Conservation (phyloP, 192 early-diverging fungal genomes). For the Coemansia sp. region DNA sequence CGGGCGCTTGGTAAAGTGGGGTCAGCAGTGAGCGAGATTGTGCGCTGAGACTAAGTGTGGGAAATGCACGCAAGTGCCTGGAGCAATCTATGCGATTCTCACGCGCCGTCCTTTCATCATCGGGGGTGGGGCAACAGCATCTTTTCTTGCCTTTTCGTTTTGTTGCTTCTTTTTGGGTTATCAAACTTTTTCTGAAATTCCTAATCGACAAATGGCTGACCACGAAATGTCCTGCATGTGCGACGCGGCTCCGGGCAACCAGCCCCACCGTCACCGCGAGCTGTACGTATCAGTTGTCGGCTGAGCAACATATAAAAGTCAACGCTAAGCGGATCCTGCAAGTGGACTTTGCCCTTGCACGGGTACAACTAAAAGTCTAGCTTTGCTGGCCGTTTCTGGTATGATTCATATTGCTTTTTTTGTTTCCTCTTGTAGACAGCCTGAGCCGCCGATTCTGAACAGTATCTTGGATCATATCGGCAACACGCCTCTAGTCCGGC, state of each 20-base stretch:
- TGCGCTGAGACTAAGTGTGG: slow-evolving; percentile 2
- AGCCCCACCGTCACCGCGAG: slow-evolving; percentile 51
- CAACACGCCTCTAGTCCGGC: slow-evolving; percentile 91
- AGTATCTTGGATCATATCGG: slow-evolving; percentile 95
- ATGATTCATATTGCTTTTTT: neutral
- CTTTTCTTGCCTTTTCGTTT: neutral
- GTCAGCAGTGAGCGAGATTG: slow-evolving; percentile 2
- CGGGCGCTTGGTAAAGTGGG: slow-evolving; percentile 11
- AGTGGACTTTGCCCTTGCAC: neutral
- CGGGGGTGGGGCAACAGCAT: neutral
- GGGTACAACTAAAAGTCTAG: neutral
- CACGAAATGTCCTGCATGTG: slow-evolving; percentile 53
- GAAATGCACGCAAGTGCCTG: neutral
- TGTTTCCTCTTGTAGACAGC: slow-evolving; percentile 41
- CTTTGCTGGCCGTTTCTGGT: neutral
- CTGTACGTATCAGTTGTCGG: slow-evolving; percentile 28
- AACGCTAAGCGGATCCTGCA: neutral
- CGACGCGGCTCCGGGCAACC: slow-evolving; percentile 43
- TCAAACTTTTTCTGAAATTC: neutral
- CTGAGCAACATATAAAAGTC: neutral
- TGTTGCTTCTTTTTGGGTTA: neutral
- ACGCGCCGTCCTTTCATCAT: neutral
- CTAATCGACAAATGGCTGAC: slow-evolving; percentile 31
- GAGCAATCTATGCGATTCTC: neutral
- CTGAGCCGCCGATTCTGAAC: slow-evolving; percentile 80